Percentiles rank a stretch among this genome's conserved stretches.
Conservation (phyloP, 257 asterid genomes). For the Dorcoceras hygrometricum region DNA sequence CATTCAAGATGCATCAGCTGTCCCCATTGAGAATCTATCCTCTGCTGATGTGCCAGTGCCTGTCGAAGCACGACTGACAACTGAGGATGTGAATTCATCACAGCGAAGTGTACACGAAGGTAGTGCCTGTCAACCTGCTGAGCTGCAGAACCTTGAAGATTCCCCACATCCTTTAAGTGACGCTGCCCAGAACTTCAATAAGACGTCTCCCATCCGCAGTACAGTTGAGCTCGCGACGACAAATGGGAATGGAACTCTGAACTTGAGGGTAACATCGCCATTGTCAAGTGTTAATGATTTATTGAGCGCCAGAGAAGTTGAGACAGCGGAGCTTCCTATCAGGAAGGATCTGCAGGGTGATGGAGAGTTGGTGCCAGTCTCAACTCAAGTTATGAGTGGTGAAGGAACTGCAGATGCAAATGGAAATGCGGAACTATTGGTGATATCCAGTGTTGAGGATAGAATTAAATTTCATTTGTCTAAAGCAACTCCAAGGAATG, state of each 20-base stretch:
- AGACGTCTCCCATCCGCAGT: neutral
- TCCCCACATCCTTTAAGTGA: neutral
- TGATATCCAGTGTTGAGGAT: slow-evolving; percentile 53
- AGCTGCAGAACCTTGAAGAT: slow-evolving; percentile 15
- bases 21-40: slow-evolving; percentile 12
- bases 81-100: slow-evolving; percentile 21
- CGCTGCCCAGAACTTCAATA: slow-evolving; percentile 13
- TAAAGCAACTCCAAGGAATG: slow-evolving; percentile 44
- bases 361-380: slow-evolving; percentile 2
- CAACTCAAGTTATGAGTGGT: slow-evolving; percentile 2
- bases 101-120: slow-evolving; percentile 17
- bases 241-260: neutral
- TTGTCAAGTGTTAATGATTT: slow-evolving; percentile 23
- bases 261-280: slow-evolving; percentile 18
- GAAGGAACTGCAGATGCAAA: slow-evolving; percentile 17
- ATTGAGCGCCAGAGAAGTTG: slow-evolving; percentile 26
- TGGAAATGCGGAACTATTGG: slow-evolving; percentile 36
- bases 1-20: slow-evolving; percentile 1
- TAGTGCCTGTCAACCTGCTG: slow-evolving; percentile 8
- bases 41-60: slow-evolving; percentile 20
- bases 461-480: slow-evolving; percentile 53
- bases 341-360: slow-evolving; percentile 21
- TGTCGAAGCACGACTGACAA: slow-evolving; percentile 7
- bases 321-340: slow-evolving; percentile 6
- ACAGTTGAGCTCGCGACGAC: slow-evolving; percentile 13